These are phyloP conservation scores for Candida silvicultrix DNA, from an alignment of 805 yeast species.

Conservation along the genomic window DNA sequence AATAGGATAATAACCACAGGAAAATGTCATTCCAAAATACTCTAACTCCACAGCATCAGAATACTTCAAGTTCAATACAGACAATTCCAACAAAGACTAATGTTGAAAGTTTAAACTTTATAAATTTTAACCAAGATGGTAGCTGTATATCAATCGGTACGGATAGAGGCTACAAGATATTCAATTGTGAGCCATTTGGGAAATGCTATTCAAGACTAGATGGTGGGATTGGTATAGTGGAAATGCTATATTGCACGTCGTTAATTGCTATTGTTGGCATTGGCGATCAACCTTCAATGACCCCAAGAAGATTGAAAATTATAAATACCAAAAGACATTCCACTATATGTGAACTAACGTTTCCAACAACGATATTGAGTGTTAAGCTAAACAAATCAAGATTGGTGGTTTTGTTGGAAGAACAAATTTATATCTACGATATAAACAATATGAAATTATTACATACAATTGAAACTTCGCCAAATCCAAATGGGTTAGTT, in stretches of 20 bases:
- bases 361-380: constrained; percentile 54
- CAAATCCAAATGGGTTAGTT: constrained; percentile 50
- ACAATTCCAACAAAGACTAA: constrained; percentile 5
- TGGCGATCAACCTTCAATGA: constrained; percentile 59
- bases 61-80: not conserved
- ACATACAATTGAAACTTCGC: constrained; percentile 43
- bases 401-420: constrained; percentile 52
- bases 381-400: constrained; percentile 63
- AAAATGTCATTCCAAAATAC: not conserved
- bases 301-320: constrained; percentile 78
- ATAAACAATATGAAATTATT: constrained; percentile 62
- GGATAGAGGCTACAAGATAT: constrained; percentile 55
- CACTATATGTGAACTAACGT: constrained; percentile 65
- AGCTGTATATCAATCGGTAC: constrained; percentile 68
- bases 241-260: constrained; percentile 73
- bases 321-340: constrained; percentile 66
- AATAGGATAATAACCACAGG: no score
- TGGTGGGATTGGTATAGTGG: constrained; percentile 61
- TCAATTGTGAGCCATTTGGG: constrained; percentile 64
- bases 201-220: constrained; percentile 40
- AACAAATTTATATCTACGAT: constrained; percentile 68
- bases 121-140: constrained; percentile 72
- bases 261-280: constrained; percentile 66
- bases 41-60: constrained; percentile 1
- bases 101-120: constrained; percentile 30